Base-by-base conservation (phyloP, 768 basidiomycete species). In the Lyophyllum shimeji region DNA sequence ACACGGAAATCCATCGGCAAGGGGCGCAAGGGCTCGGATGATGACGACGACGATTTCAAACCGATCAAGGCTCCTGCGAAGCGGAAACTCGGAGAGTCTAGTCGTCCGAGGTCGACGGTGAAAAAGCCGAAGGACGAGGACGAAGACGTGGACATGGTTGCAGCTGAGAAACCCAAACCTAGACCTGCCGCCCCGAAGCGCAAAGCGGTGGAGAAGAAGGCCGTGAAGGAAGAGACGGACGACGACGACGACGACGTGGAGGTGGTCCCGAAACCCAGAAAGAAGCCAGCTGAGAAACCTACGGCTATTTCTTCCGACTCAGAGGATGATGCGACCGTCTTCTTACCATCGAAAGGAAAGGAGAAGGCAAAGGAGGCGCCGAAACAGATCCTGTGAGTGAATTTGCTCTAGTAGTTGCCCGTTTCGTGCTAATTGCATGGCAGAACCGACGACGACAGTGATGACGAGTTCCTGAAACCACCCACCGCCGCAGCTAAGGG, bases 1-100 rank as follows among this genome's bases (percentile, higher is more conserved):
- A 81, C 80, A 27, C 76, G 79, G 56, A 81, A 81, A 63, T 81
- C 81, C 17, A 75, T 77, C 55, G 78, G 75, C 7, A 68, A 65
- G 12, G 60, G 8, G 18, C 53, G 67, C 6, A 63, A 66, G 13
- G 70, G 62, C 18, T 71, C 74, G 9, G 75, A 75, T 46, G 71
- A 75, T 13, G 77, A 77, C 57, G 75, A 78, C 46, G 76, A 80
- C 43, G 77, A 81, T 49, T 82, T 81, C 58, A 72, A 74, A 60
- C 77, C 78, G 23, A 73, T 78, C 63, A 79, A 80, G 61, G 74
- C 76, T 5, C 61, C 71, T 15, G 66, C 65, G 45, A 79, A 76
- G 60, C 76, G 75, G 50, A 81, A 79, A 55, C 65, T 69, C 20
- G 69, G 57, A 47, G 60, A 64, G 42, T 51, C 65, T 18, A 66